Percentiles rank a stretch among this genome's conserved stretches.
phyloP scores from a whole-genome alignment of 768 basidiomycete genomes.

The Naganishia randhawae region DNA sequence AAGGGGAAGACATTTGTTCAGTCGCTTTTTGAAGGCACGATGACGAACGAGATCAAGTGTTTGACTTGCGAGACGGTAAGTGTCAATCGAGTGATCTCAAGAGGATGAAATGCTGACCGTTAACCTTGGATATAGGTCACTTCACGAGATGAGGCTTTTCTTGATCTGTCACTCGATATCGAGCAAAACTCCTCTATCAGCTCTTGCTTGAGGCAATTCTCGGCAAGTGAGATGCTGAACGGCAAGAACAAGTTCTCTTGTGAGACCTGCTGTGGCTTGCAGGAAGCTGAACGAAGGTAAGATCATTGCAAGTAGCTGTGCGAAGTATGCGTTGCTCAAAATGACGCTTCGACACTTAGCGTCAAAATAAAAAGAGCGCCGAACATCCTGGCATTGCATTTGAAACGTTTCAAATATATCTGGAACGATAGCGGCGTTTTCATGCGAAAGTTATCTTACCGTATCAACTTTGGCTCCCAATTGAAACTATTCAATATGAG shows the following conservation, averaged over 20 bases:
- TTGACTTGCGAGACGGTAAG: constrained; percentile 93
- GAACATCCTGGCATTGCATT: constrained; percentile 87
- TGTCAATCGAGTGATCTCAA: constrained; percentile 22
- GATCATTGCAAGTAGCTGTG: constrained; percentile 35
- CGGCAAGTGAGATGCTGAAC: constrained; percentile 96
- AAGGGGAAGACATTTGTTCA: constrained; percentile 71
- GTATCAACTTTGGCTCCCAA: constrained; percentile 93
- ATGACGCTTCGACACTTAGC: constrained; percentile 52
- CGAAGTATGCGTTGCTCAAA: not conserved
- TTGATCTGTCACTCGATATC: constrained; percentile 98
- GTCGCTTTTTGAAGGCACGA: constrained; percentile 81
- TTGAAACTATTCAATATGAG: constrained; percentile 94
- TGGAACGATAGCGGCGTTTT: not conserved
- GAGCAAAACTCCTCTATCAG: constrained; percentile 97
- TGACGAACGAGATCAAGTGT: constrained; percentile 97
- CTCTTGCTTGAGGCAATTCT: constrained; percentile 91
- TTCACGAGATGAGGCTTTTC: constrained; percentile 89
- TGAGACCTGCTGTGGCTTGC: constrained; percentile 90
- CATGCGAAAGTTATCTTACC: constrained; percentile 74
- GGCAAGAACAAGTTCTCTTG: constrained; percentile 99
- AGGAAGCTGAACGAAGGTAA: constrained; percentile 96
- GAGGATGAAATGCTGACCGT: not conserved
- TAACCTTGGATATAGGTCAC: constrained; percentile 60
- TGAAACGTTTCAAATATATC: constrained; percentile 98
- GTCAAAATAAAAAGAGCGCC: constrained; percentile 99